Evolutionary conservation across 805 yeast genomes (phyloP).

Genomic region (Kazachstania kunashirensis): DNA sequence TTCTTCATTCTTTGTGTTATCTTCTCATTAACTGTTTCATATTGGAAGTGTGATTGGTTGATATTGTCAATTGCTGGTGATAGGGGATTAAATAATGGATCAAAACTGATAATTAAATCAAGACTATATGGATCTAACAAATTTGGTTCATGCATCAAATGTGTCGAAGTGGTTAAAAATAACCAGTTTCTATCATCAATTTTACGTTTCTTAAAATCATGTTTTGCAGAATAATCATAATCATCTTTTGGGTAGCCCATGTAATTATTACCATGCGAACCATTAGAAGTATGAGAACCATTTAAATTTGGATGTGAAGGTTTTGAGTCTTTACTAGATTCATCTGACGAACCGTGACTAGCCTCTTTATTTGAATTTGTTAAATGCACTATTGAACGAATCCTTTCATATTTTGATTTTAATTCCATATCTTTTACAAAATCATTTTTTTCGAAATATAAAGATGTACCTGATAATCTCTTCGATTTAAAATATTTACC

Average conservation of each 20-base stretch:
- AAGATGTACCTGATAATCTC: constrained; percentile 56
- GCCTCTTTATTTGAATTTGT: not conserved
- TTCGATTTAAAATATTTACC: constrained; percentile 60
- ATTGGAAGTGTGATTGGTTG: constrained; percentile 9
- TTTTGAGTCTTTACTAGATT: constrained; percentile 2
- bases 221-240: constrained; percentile 19
- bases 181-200: constrained; percentile 25
- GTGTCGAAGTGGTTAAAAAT: constrained; percentile 39
- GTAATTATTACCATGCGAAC: constrained; percentile 7
- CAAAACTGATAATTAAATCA: constrained; percentile 42
- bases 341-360: not conserved
- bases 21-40: constrained; percentile 4
- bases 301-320: not conserved
- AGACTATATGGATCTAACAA: constrained; percentile 30
- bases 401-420: not conserved
- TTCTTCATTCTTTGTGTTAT: constrained; percentile 7
- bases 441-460: constrained; percentile 34
- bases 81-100: constrained; percentile 31
- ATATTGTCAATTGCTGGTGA: constrained; percentile 25
- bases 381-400: constrained; percentile 2
- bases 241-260: constrained; percentile 21
- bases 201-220: constrained; percentile 7
- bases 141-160: constrained; percentile 29
- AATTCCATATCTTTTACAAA: constrained; percentile 5
- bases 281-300: not conserved